Evolutionary conservation across 1,284 basidiomycete genomes (phyloP), one percentile per base, ranked within the genome.

Genomic region (Coriolopsis trogii): DNA sequence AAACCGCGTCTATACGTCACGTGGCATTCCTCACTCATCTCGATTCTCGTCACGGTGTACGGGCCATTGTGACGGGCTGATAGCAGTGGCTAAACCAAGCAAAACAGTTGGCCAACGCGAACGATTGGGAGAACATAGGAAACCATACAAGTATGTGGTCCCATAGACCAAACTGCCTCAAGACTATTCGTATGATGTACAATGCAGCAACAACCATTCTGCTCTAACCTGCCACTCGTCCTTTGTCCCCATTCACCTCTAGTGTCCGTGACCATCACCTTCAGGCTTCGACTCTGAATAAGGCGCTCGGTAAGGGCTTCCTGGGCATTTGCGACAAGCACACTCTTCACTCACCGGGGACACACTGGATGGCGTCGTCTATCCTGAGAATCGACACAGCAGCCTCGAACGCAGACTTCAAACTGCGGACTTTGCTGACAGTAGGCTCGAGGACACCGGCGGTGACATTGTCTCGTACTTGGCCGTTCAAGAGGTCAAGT

Each of bases 331-430:
- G 38, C 24, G 18, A n/a, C 15, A 34, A 41, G 12, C 16, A 25
- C 18, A 36, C 16, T 18, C 12, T 33, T 38, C 43, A 71, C 81
- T 74, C 62, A 89, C 89, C 89, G 55, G 89, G 87, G 44, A 88
- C 78, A 69, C 89, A 91, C 64, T 92, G 89, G 57, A 93, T 93
- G 21, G 90, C 90, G 74, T 98, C 96, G 70, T 98, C 96, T 67
- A 99, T 99, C 55, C 97, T 85, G 67, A 99, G 75, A 61, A 99
- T 74, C 55, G 93, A 93, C 25, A 98, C 95, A 8, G 96, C 95
- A 13, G 97, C 96, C 73, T 99, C 97, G 60, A 97, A 92, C 18
- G 95, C 95, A 44, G 89, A 92, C 79, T 99, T 99, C 70, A 99
- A 74, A 68, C 91, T 95, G 73, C 92, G 91, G 59, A 99, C 91